Conservation (phyloP, 768 basidiomycete genomes). For the Tephrocybe rancida region DNA sequence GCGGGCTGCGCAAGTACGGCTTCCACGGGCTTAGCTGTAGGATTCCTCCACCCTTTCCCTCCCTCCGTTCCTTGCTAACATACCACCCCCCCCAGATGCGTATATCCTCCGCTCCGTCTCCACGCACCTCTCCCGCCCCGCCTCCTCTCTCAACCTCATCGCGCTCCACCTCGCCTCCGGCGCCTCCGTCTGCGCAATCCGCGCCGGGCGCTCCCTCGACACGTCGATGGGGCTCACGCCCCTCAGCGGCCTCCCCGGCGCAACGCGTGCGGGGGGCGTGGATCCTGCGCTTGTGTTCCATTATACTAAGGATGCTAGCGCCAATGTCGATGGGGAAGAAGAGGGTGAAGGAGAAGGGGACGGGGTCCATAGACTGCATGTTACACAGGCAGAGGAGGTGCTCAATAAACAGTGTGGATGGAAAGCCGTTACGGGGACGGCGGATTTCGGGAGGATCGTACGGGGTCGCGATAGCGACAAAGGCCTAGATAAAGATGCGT, state of each 20-base stretch:
- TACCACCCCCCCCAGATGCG: constrained; percentile 42
- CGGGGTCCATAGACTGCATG: too few species aligned
- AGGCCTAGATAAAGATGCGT: constrained; percentile 9
- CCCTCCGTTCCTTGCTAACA: not conserved
- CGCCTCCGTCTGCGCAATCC: constrained; percentile 80
- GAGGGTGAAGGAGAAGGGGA: too few species aligned
- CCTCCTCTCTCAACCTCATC: constrained; percentile 67
- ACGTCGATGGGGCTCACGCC: constrained; percentile 95
- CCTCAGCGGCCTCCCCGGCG: constrained; percentile 85
- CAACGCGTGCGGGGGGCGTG: constrained; percentile 80
- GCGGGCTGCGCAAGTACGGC: constrained; percentile 85
- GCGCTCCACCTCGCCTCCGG: constrained; percentile 91
- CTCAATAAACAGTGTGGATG: constrained; percentile 79
- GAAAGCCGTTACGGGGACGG: constrained; percentile 77
- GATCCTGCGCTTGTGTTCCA: constrained; percentile 92
- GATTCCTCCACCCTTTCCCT: constrained; percentile 18
- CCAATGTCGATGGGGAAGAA: constrained; percentile 41
- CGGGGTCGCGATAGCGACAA: constrained; percentile 21
- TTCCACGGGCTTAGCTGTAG: constrained; percentile 85
- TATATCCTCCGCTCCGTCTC: constrained; percentile 72
- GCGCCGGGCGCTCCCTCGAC: constrained; percentile 73
- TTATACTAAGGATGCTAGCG: constrained; percentile 57
- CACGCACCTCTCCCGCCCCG: constrained; percentile 54
- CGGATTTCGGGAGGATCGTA: constrained; percentile 78
- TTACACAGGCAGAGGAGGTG: constrained; percentile 71